Percentiles rank a stretch among this genome's conserved stretches.
Evolutionary conservation across 2,329 filamentous ascomycete genomes (phyloP).

Genomic region (Pseudopyrenochaeta lycopersici): DNA sequence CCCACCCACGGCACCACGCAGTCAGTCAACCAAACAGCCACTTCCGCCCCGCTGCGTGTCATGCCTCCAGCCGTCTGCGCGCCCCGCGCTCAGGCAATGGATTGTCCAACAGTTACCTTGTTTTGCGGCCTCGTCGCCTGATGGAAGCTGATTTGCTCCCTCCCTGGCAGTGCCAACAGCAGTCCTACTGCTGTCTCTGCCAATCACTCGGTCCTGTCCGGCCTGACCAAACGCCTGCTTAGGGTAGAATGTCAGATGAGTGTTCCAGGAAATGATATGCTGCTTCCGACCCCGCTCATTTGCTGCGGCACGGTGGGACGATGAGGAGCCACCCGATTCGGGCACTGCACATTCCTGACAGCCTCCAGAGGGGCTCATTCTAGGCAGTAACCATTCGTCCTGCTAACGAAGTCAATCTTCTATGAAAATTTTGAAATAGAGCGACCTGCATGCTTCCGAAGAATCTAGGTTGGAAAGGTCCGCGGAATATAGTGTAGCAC

Average conservation of each 20-base stretch:
- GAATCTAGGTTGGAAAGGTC: no score
- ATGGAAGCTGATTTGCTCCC: background rate
- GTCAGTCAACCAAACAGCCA: background rate
- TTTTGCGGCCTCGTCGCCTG: background rate
- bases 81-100: slow-evolving; percentile 3
- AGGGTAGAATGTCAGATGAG: background rate
- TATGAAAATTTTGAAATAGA: no score
- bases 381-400: no score
- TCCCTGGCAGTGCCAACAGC: background rate
- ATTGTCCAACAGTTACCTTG: background rate
- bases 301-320: background rate
- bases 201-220: slow-evolving; percentile 3
- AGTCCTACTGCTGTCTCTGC: background rate
- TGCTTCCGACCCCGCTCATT: background rate
- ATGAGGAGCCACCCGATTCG: background rate
- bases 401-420: no score
- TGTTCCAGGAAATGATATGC: background rate
- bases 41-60: slow-evolving; percentile 9
- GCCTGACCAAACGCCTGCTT: slow-evolving; percentile 4
- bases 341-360: background rate
- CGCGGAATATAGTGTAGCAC: no score
- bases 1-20: slow-evolving; percentile 9
- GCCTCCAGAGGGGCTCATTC: no score
- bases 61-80: background rate
- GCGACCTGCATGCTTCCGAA: no score